phyloP scores from a whole-genome alignment of 78 protist genomes.

The Thecamonas trahens region DNA sequence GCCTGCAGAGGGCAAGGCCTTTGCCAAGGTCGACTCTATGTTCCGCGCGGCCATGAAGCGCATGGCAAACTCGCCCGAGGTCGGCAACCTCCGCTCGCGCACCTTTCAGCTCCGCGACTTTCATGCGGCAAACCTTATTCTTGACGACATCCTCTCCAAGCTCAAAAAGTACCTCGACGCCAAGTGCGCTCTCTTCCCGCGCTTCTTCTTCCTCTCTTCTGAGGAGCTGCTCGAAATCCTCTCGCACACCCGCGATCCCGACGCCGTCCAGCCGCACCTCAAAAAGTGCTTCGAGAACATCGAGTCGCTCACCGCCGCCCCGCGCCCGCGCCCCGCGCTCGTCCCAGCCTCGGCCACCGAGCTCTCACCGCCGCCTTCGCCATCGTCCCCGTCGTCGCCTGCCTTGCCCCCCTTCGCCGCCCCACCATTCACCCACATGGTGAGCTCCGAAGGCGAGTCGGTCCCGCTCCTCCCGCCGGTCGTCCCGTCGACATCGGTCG shows the following conservation, averaged over 20 bases:
- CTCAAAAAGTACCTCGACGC: constrained; percentile 8
- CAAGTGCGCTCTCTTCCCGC: constrained; percentile 38
- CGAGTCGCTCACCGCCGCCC: neutral
- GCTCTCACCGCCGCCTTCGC: too few species aligned
- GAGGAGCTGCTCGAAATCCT: constrained; percentile 38
- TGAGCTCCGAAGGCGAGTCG: constrained; percentile 49
- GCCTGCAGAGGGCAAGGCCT: constrained; percentile 38
- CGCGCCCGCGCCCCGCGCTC: constrained; percentile 1
- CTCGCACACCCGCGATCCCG: constrained; percentile 49
- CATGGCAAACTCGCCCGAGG: neutral
- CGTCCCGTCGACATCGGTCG: constrained; percentile 21
- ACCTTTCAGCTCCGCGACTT: too few species aligned
- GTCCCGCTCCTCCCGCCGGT: constrained; percentile 29
- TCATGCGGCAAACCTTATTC: neutral
- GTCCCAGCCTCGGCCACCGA: too few species aligned
- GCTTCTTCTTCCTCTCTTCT: constrained; percentile 50
- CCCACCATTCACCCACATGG: constrained; percentile 55
- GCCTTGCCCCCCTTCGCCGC: too few species aligned
- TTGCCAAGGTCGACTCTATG: constrained; percentile 9
- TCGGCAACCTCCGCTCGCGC: neutral
- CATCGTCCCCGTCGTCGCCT: too few species aligned
- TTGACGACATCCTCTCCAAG: neutral
- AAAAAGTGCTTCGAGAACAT: constrained; percentile 57
- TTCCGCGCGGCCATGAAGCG: constrained; percentile 3
- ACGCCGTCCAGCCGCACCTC: constrained; percentile 59